Percentiles rank a stretch among this genome's conserved stretches.
These are phyloP conservation scores for Kwoniella dendrophila DNA, from an alignment of 768 basidiomycete genomes.

Conservation along the genomic window DNA sequence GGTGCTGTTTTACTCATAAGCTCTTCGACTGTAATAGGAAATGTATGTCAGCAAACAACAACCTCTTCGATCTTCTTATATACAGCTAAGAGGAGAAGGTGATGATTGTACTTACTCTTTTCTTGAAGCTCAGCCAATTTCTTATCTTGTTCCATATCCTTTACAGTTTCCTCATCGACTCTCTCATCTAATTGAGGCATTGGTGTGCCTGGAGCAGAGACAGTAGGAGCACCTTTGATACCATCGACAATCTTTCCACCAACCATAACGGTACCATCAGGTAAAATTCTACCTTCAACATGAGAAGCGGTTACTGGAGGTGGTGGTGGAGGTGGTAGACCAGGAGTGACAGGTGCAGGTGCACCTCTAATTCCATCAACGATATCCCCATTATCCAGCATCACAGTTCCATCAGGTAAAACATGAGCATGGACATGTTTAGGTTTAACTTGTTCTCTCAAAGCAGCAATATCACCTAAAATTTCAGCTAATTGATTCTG, in stretches of 20 bases:
- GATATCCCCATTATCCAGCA: conserved; percentile 47
- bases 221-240: conserved; percentile 39
- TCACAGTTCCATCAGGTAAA: conserved; percentile 46
- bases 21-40: conserved; percentile 38
- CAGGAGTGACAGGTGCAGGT: conserved; percentile 31
- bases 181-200: conserved; percentile 11
- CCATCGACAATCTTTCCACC: conserved; percentile 48
- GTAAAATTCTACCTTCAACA: conserved; percentile 41
- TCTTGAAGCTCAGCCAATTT: conserved; percentile 46
- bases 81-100: neutral
- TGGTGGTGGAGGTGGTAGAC: conserved; percentile 30
- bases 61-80: neutral
- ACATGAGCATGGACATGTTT: conserved; percentile 47
- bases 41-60: conserved; percentile 16
- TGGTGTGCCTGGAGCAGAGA: conserved; percentile 17
- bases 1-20: conserved; percentile 38
- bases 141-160: conserved; percentile 51
- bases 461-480: conserved; percentile 47
- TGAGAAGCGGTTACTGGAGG: conserved; percentile 29
- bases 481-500: conserved; percentile 46
- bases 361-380: conserved; percentile 47
- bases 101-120: conserved; percentile 38
- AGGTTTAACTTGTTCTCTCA: conserved; percentile 48
- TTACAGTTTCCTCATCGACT: conserved; percentile 18
- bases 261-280: conserved; percentile 49